Base-by-base conservation (phyloP, 805 yeast species). In the Zygosaccharomyces bailii region DNA sequence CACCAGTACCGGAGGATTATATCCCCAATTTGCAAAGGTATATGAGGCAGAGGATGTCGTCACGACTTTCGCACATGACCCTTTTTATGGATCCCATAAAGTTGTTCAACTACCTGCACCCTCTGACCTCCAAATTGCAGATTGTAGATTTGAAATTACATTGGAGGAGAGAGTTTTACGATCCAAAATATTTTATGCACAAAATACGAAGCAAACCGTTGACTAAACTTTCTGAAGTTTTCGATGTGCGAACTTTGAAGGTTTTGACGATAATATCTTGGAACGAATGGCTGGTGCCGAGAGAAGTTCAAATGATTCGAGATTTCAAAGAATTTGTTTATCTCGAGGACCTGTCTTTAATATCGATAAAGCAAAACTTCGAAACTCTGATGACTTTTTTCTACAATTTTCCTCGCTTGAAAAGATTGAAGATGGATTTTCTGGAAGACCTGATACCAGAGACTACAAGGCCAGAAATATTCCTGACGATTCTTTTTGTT, bases 211-310 rank as follows among this genome's bases (percentile, higher is more conserved):
- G 53, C 4, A 51, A 52, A 30, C 50, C 52, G 34, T 43, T 54
- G 6, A 50, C 52, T 2, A 54, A 55, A 43, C 50, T 70, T 20
- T 60, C 63, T 5, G 73, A 71, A 34, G 46, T 70, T 1, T 69
- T 71, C 40, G 71, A 69, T 48, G 51, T 57, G 2, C 52, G 65
- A 37, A 50, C 61, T 2, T 53, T 71, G 42, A 66, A 64, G 44
- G 60, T 64, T 0, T 52, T 71, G 23, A 70, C 75, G 0, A 60
- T 71, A 3, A 69, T 71, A 4, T 71, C 75, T 2, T 71, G 75
- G 75, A 67, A 61, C 50, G 72, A 69, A 40, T 55, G 60, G n/a
- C 44, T 61, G 13, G 48, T 54, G 11, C 55, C 63, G n/a, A 55
- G 67, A 39, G 65, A 61, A 40, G 49, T 62, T 19, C 66, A 66